phyloP scores from a whole-genome alignment of 2,329 filamentous ascomycete species.

The Sclerotinia minor region DNA sequence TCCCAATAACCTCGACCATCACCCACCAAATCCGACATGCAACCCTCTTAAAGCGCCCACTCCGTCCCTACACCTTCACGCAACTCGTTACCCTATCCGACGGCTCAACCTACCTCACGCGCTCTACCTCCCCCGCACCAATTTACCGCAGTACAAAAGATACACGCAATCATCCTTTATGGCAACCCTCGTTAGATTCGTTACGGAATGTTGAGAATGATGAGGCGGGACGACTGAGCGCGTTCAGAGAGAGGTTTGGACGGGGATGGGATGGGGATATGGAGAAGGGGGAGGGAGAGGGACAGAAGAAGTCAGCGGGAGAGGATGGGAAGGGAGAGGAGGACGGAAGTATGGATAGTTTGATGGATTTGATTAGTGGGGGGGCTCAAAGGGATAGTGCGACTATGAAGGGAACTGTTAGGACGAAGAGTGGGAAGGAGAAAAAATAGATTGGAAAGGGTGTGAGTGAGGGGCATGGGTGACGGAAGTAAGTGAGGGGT shows the following conservation, averaged over 20 bases:
- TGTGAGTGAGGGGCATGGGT: background rate
- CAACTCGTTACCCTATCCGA: slow-evolving; percentile 90
- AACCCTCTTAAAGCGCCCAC: slow-evolving; percentile 82
- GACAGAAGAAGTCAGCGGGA: slow-evolving; percentile 33
- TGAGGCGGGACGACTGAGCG: slow-evolving; percentile 84
- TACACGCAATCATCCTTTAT: slow-evolving; percentile 82
- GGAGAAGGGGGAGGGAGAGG: slow-evolving; percentile 33
- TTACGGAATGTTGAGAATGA: slow-evolving; percentile 90
- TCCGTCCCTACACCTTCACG: slow-evolving; percentile 94
- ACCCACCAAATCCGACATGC: slow-evolving; percentile 61
- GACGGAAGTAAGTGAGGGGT: background rate
- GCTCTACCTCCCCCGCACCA: slow-evolving; percentile 70
- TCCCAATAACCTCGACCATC: background rate
- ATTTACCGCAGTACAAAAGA: slow-evolving; percentile 70
- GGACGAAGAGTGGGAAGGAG: slow-evolving; percentile 33
- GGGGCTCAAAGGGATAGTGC: slow-evolving; percentile 27
- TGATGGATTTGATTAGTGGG: slow-evolving; percentile 58
- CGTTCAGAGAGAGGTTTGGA: slow-evolving; percentile 84
- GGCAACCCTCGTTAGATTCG: slow-evolving; percentile 83
- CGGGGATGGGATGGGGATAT: slow-evolving; percentile 83
- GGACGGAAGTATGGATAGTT: slow-evolving; percentile 48
- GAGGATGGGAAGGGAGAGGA: slow-evolving; percentile 44
- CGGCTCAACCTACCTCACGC: slow-evolving; percentile 78
- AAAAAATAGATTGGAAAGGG: slow-evolving; percentile 44
- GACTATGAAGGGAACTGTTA: slow-evolving; percentile 37